These are phyloP conservation scores for Termitomyces sp. DNA, from an alignment of 768 basidiomycete species.

Conservation along the genomic window DNA sequence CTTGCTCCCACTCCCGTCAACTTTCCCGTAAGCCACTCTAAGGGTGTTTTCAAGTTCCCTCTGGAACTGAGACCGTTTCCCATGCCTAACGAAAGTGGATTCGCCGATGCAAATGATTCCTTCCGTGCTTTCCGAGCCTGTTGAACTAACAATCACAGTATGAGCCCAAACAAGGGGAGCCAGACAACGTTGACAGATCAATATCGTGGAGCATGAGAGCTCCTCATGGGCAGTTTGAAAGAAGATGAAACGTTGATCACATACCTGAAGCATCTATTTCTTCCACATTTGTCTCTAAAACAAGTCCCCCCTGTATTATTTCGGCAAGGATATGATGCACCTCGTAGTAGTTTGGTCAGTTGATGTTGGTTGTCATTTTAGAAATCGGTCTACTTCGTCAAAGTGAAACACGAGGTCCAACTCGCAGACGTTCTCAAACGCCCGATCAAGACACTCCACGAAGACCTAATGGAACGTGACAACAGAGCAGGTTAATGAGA, in stretches of 20 bases:
- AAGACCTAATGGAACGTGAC: conserved; percentile 65
- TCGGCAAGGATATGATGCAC: conserved; percentile 95
- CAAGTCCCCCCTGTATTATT: conserved; percentile 94
- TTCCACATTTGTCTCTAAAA: conserved; percentile 91
- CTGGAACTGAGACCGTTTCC: conserved; percentile 58
- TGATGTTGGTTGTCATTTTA: background rate
- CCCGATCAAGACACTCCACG: conserved; percentile 91
- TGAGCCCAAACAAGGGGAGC: background rate
- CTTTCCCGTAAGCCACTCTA: conserved; percentile 77
- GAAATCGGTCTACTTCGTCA: conserved; percentile 65
- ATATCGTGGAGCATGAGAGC: background rate
- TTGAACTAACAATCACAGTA: conserved; percentile 45
- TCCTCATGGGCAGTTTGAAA: background rate
- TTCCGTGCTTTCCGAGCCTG: conserved; percentile 65
- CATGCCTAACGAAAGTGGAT: conserved; percentile 70
- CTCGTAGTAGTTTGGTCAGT: conserved; percentile 32
- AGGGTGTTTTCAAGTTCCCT: conserved; percentile 59
- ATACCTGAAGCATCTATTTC: conserved; percentile 72
- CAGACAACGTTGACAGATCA: background rate
- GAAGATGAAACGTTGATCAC: conserved; percentile 16
- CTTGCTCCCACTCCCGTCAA: conserved; percentile 60
- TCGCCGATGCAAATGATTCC: conserved; percentile 76
- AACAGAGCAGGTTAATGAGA: background rate
- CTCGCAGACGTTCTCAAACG: conserved; percentile 98
- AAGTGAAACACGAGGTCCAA: conserved; percentile 98